Conservation (phyloP, 345 rosid species). For the Syzygium grande region DNA sequence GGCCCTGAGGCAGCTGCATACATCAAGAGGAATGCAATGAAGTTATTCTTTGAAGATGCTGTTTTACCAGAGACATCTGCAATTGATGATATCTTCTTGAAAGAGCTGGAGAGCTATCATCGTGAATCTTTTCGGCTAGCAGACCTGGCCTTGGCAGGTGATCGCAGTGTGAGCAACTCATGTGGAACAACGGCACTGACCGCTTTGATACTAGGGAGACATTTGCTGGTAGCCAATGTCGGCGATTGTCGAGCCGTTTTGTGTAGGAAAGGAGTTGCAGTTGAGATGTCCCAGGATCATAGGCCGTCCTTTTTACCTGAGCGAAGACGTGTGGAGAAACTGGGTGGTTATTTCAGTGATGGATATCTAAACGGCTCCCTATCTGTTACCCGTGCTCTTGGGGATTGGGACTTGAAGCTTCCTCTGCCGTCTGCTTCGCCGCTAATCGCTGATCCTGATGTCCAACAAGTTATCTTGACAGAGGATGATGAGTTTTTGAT, state of each 20-base stretch:
- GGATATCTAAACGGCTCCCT: constrained; percentile 53
- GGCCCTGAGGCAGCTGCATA: constrained; percentile 84
- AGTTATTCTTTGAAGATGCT: constrained; percentile 57
- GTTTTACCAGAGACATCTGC: constrained; percentile 43
- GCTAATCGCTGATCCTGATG: constrained; percentile 82
- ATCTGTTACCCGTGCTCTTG: constrained; percentile 74
- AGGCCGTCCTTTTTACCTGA: constrained; percentile 56
- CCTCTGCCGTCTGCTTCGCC: constrained; percentile 55
- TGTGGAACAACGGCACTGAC: constrained; percentile 67
- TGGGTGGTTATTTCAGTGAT: constrained; percentile 39
- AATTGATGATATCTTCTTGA: constrained; percentile 33
- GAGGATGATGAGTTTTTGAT: constrained; percentile 84
- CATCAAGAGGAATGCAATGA: constrained; percentile 62
- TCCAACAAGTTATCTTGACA: constrained; percentile 35
- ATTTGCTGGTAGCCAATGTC: constrained; percentile 65
- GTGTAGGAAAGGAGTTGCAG: constrained; percentile 62
- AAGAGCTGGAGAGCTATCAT: constrained; percentile 41
- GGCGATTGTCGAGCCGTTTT: constrained; percentile 91
- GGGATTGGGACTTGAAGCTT: constrained; percentile 85
- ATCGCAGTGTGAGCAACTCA: constrained; percentile 23
- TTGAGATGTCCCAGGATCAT: constrained; percentile 85
- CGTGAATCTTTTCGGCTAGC: constrained; percentile 45
- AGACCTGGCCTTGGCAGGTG: constrained; percentile 47
- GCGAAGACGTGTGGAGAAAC: constrained; percentile 50
- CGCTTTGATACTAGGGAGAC: constrained; percentile 60